Evolutionary conservation across 768 basidiomycete genomes (phyloP).

Genomic region (Amyloporia xantha): DNA sequence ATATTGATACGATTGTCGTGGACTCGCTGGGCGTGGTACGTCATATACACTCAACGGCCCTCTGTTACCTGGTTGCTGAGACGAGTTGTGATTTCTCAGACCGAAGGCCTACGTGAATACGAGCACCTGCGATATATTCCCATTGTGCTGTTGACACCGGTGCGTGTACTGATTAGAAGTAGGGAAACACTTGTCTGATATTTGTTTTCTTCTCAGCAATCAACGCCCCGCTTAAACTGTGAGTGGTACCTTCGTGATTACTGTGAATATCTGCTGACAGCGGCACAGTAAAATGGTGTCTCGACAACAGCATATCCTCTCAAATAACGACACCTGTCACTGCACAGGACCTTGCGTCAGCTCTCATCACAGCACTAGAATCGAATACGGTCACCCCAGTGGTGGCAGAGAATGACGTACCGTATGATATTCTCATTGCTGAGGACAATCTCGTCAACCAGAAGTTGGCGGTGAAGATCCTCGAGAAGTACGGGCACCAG

Average conservation of each 20-base stretch:
- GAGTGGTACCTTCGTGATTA: too few relatives aligned
- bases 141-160: conserved; percentile 81
- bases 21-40: conserved; percentile 82
- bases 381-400: conserved; percentile 90
- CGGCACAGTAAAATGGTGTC: conserved; percentile 89
- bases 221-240: conserved; percentile 71
- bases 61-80: neutral
- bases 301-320: conserved; percentile 93
- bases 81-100: too few relatives aligned
- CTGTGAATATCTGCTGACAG: too few relatives aligned
- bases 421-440: conserved; percentile 90
- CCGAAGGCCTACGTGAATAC: conserved; percentile 82
- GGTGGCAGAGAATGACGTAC: conserved; percentile 76
- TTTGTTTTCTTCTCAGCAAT: conserved; percentile 22
- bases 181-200: neutral
- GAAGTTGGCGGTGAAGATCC: conserved; percentile 92
- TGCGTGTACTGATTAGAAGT: conserved; percentile 18
- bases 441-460: conserved; percentile 97
- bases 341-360: conserved; percentile 84
- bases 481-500: conserved; percentile 92
- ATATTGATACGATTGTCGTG: conserved; percentile 93
- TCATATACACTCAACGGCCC: conserved; percentile 9
- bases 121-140: conserved; percentile 97
- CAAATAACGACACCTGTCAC: conserved; percentile 90
- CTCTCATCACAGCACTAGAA: conserved; percentile 90